Conservation (phyloP, 768 basidiomycete genomes). For the Harrya chromipes region DNA sequence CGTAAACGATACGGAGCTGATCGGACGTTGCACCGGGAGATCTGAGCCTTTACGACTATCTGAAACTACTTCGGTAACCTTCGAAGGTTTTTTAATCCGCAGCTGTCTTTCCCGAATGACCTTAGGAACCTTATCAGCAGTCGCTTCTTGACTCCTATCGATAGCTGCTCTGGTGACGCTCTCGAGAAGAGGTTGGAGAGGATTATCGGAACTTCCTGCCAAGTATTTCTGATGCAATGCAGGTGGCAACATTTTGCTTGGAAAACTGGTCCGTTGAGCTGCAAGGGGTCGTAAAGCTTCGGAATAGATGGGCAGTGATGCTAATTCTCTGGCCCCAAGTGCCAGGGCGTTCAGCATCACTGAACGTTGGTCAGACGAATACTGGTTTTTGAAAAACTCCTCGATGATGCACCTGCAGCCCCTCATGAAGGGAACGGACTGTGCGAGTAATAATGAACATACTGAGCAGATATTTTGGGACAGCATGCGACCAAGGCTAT, state of each 20-base stretch:
- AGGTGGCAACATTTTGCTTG: conserved; percentile 76
- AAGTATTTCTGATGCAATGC: conserved; percentile 70
- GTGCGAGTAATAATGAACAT: conserved; percentile 27
- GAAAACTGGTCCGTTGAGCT: conserved; percentile 51
- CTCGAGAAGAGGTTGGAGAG: conserved; percentile 56
- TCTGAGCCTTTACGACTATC: conserved; percentile 18
- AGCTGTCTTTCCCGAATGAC: conserved; percentile 74
- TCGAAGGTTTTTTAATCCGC: conserved; percentile 51
- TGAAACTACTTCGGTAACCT: conserved; percentile 42
- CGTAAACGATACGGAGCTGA: conserved; percentile 44
- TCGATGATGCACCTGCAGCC: conserved; percentile 70
- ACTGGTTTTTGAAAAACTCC: conserved; percentile 93
- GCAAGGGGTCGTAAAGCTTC: conserved; percentile 31
- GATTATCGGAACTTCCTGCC: conserved; percentile 36
- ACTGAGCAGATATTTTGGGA: conserved; percentile 81
- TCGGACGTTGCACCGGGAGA: conserved; percentile 4
- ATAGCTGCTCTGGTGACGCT: conserved; percentile 62
- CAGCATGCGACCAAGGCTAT: conserved; percentile 79
- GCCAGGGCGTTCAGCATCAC: conserved; percentile 85
- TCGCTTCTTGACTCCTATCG: conserved; percentile 53
- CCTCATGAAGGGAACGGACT: conserved; percentile 1
- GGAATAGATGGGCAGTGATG: conserved; percentile 39
- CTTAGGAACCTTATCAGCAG: conserved; percentile 54
- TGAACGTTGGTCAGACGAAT: conserved; percentile 82
- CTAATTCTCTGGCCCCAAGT: conserved; percentile 81